Conservation (phyloP, 2,329 filamentous ascomycete species). For the Bipolaris cookei region DNA sequence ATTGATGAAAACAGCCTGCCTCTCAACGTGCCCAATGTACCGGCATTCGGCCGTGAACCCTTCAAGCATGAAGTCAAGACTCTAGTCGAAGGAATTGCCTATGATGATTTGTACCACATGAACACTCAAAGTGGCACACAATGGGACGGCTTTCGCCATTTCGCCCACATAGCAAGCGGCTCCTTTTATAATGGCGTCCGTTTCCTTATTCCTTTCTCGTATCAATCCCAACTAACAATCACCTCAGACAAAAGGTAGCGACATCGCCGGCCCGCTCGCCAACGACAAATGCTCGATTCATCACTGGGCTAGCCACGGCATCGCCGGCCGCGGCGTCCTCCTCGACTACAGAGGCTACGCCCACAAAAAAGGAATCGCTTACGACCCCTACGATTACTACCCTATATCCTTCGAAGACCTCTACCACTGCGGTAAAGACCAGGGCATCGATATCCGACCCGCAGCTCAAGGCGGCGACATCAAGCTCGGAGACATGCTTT, state of each 20-base stretch:
- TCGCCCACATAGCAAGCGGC: slow-evolving; percentile 48
- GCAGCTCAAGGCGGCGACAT: slow-evolving; percentile 61
- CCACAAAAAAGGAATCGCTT: slow-evolving; percentile 50
- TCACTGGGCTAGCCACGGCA: slow-evolving; percentile 54
- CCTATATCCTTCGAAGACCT: slow-evolving; percentile 57
- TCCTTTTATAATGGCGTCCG: slow-evolving; percentile 52
- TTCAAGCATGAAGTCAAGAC: slow-evolving; percentile 63
- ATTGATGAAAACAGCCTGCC: slow-evolving; percentile 53
- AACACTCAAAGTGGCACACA: slow-evolving; percentile 56
- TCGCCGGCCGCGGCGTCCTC: slow-evolving; percentile 53
- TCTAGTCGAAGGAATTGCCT: slow-evolving; percentile 43
- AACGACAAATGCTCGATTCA: slow-evolving; percentile 56
- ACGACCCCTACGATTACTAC: slow-evolving; percentile 52
- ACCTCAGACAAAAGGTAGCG: slow-evolving; percentile 47
- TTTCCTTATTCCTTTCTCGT: neutral
- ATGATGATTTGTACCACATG: slow-evolving; percentile 53
- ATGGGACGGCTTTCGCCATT: slow-evolving; percentile 56
- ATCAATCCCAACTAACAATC: neutral
- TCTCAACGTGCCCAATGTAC: slow-evolving; percentile 58
- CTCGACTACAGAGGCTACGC: slow-evolving; percentile 55
- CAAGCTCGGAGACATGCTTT: slow-evolving; percentile 68
- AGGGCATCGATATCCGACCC: slow-evolving; percentile 67
- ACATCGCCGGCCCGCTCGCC: slow-evolving; percentile 49
- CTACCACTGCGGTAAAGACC: slow-evolving; percentile 63
- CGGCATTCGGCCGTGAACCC: slow-evolving; percentile 59